A percentile compares a stretch with the other conserved stretches of the same genome.
phyloP scores from a whole-genome alignment of 371 early-diverging fungal genomes.

The Syncephalastrum monosporum region DNA sequence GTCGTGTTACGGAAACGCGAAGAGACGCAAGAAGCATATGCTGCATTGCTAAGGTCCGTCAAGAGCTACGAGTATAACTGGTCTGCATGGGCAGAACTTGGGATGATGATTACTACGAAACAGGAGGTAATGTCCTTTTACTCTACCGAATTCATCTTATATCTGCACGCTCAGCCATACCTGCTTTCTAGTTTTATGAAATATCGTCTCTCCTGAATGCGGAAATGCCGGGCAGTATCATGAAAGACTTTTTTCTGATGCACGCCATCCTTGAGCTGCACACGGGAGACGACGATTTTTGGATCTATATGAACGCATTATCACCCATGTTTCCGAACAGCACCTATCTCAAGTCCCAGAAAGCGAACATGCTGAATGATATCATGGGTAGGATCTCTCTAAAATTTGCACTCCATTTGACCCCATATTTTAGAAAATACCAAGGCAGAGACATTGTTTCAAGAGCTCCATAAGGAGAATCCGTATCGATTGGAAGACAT shows the following conservation, averaged over 20 bases:
- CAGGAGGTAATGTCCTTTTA: slow-evolving; percentile 37
- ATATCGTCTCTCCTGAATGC: slow-evolving; percentile 22
- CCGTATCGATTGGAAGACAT: slow-evolving; percentile 82
- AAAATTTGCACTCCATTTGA: background rate
- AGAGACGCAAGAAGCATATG: slow-evolving; percentile 51
- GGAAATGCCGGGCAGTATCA: slow-evolving; percentile 40
- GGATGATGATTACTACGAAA: slow-evolving; percentile 46
- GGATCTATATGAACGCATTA: slow-evolving; percentile 27
- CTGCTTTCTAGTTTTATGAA: slow-evolving; percentile 20
- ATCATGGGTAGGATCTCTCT: slow-evolving; percentile 20
- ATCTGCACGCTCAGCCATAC: background rate
- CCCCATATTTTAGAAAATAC: slow-evolving; percentile 58
- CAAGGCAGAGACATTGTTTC: slow-evolving; percentile 69
- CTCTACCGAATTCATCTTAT: background rate
- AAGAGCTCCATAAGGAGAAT: slow-evolving; percentile 61
- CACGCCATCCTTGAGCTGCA: slow-evolving; percentile 48
- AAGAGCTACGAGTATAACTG: slow-evolving; percentile 78
- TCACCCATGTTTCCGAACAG: slow-evolving; percentile 51
- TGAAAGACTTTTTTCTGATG: slow-evolving; percentile 63
- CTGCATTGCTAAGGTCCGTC: slow-evolving; percentile 65
- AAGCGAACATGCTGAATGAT: slow-evolving; percentile 53
- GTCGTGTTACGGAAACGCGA: slow-evolving; percentile 49
- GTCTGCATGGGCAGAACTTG: slow-evolving; percentile 89
- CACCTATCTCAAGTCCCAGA: slow-evolving; percentile 59
- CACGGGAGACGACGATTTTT: slow-evolving; percentile 17